These are phyloP conservation scores for Kodamaea nitidulidarum DNA, from an alignment of 805 yeast species.

Conservation along the genomic window DNA sequence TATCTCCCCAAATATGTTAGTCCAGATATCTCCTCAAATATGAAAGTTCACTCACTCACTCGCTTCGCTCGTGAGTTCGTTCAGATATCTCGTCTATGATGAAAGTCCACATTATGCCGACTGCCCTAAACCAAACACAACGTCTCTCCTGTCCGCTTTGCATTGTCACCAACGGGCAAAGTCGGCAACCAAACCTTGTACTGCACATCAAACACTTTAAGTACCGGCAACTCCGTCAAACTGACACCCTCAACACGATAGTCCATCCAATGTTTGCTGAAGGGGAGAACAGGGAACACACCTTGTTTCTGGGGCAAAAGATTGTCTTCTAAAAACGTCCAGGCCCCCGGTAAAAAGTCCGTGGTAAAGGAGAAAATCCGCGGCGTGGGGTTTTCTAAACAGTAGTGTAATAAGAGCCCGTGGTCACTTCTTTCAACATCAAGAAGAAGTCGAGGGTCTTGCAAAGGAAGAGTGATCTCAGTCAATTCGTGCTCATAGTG, in stretches of 20 bases:
- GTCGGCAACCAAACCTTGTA: conserved; percentile 60
- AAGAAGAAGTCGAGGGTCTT: conserved; percentile 67
- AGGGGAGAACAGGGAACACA: conserved; percentile 58
- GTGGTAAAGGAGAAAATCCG: conserved; percentile 61
- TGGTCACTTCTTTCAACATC: conserved; percentile 19
- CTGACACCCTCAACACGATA: conserved; percentile 21
- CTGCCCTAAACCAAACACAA: too few species aligned
- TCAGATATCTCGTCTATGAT: too few species aligned
- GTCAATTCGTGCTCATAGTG: conserved; percentile 36
- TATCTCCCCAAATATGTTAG: too few species aligned
- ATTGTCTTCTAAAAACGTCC: conserved; percentile 25
- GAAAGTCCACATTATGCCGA: too few species aligned
- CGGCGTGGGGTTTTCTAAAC: conserved; percentile 72
- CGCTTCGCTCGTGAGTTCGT: too few species aligned
- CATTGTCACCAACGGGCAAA: conserved; percentile 16
- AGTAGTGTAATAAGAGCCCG: conserved; percentile 34
- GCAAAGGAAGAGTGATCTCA: conserved; percentile 55
- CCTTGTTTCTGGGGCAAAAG: conserved; percentile 26
- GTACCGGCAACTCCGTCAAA: conserved; percentile 45
- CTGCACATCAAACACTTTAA: conserved; percentile 64
- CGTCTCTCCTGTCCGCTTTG: not conserved
- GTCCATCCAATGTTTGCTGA: conserved; percentile 43
- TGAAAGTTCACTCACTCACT: too few species aligned
- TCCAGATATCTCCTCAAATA: too few species aligned
- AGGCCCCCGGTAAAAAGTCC: conserved; percentile 21